Evolutionary conservation across 768 basidiomycete species (phyloP).

Genomic region (Mrakia hoshinonis): DNA sequence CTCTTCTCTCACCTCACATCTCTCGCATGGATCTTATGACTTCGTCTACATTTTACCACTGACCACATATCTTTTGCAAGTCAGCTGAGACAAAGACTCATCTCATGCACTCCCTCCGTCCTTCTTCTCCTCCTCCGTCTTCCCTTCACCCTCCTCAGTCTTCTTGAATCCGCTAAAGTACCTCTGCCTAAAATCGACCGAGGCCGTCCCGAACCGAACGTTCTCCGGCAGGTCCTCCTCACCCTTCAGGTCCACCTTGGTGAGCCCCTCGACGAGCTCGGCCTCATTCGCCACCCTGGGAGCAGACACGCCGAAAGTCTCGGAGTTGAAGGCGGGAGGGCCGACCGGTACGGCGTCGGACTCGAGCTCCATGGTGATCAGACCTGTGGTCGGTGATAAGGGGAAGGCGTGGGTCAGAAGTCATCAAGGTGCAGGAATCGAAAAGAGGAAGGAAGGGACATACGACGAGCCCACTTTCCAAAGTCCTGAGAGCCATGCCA

Average conservation of each 20-base stretch:
- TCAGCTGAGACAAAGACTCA: background rate
- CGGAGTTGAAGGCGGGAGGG: slow-evolving; percentile 51
- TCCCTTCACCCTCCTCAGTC: background rate
- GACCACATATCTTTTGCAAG: background rate
- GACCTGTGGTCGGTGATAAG: background rate
- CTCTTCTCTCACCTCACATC: background rate
- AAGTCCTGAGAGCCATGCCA: slow-evolving; percentile 13
- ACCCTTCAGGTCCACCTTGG: background rate
- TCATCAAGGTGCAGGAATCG: background rate
- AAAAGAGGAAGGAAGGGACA: slow-evolving; percentile 16
- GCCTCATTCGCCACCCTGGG: background rate
- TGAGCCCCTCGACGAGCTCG: background rate
- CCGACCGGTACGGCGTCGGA: slow-evolving; percentile 41
- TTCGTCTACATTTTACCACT: background rate
- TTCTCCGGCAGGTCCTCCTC: background rate
- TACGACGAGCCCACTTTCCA: slow-evolving; percentile 22
- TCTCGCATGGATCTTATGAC: background rate
- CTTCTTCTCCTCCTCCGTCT: background rate
- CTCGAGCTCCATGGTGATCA: slow-evolving; percentile 34
- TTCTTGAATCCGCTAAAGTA: slow-evolving; percentile 5
- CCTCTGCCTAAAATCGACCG: slow-evolving; percentile 4
- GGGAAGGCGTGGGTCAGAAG: background rate
- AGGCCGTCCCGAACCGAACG: background rate
- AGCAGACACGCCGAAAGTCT: slow-evolving; percentile 4
- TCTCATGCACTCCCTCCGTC: background rate